Evolutionary conservation across 2,329 filamentous ascomycete species (phyloP).

Genomic region (Hymenoscyphus occultus): DNA sequence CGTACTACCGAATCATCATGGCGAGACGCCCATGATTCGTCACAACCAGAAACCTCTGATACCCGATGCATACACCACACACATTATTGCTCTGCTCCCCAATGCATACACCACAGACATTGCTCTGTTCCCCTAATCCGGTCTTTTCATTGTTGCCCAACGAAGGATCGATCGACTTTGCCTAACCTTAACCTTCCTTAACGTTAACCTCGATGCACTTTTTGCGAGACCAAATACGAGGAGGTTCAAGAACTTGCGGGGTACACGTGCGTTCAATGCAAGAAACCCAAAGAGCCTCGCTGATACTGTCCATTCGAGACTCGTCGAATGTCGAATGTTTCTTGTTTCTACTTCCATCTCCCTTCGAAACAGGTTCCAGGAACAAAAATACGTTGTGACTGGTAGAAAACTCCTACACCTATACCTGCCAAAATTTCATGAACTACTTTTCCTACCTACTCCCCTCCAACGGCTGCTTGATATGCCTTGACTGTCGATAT

Average conservation of each 20-base stretch:
- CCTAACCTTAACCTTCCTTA: neutral
- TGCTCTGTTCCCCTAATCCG: neutral
- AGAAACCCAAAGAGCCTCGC: neutral
- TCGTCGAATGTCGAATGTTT: neutral
- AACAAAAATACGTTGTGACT: neutral
- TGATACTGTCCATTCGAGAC: neutral
- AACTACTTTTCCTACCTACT: too few relatives aligned
- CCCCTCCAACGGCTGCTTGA: too few relatives aligned
- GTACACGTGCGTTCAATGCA: neutral
- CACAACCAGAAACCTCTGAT: too few relatives aligned
- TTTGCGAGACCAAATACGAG: too few relatives aligned
- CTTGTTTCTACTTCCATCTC: neutral
- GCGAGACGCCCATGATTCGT: neutral
- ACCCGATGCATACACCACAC: too few relatives aligned
- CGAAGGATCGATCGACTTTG: neutral
- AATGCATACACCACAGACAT: neutral
- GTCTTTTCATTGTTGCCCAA: neutral
- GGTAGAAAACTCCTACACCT: too few relatives aligned
- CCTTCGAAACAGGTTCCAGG: neutral
- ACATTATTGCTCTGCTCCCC: neutral
- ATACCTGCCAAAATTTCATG: too few relatives aligned
- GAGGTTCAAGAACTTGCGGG: too few relatives aligned
- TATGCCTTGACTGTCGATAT: too few relatives aligned
- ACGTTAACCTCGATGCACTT: too few relatives aligned
- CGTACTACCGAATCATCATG: neutral